Evolutionary conservation across 805 yeast genomes (phyloP), one percentile per base, ranked within the genome.

Genomic region (Cyberlindnera bimundalis): DNA sequence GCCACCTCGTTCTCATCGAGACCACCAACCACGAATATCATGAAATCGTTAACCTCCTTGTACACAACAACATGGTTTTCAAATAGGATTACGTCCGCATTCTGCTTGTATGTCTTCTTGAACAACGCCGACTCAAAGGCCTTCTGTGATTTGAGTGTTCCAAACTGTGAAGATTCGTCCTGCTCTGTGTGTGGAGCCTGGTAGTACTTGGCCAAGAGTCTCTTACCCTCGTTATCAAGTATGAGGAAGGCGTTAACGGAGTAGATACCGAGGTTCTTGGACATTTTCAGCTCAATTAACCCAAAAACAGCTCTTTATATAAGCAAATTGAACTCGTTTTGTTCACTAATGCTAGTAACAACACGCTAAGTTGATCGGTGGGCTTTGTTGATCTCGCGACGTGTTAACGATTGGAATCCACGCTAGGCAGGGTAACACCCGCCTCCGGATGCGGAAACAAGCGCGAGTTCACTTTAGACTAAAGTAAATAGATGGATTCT

Each of bases 201-300:
- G 68, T 83, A 91, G 71, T 91, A 93, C 59, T 90, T 90, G 48
- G 96, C 82, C 56, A 76, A 84, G 29, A 93, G 66, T 53, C 98
- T 71, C 41, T 79, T 74, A 13, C 96, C 96, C 41, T 81, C 83
- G 53, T 70, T 76, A 62, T 90, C 97, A 51, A 93, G 75, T 50
- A 93, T 76, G 51, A 91, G 65, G 32, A 84, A 71, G 4, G 96
- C 93, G 29, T 84, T 74, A 37, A 91, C 80, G 7, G 96, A 73
- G 68, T 91, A 90, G 44, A 93, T 72, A 8, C 95, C 81, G 29
- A 76, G 64, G 49, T 73, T 73, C 33, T 67, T 57, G 52, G 76
- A 68, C 72, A 66, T 70, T 19, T 9, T 16, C 4, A 17, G 19
- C 11, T 9, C 17, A 6, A 11, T 19, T n/a, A n/a, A n/a, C n/a